Conservation (phyloP, 129 eudicot genomes). For the Helichrysum umbraculigerum region DNA sequence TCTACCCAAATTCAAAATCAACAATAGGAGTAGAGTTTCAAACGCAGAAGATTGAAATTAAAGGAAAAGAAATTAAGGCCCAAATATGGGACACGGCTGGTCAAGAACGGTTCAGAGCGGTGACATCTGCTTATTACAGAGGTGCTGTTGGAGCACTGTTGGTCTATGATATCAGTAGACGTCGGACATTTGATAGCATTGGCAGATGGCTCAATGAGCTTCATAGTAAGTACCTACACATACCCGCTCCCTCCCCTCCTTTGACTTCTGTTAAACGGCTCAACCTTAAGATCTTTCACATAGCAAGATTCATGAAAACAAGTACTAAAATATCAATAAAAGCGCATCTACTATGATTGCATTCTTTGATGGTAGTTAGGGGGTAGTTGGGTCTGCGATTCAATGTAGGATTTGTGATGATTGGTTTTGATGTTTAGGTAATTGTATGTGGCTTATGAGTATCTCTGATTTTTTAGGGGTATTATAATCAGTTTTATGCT, state of each 20-base stretch:
- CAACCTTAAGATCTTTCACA: background rate
- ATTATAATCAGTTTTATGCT: background rate
- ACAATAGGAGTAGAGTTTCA: conserved; percentile 95
- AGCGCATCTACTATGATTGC: background rate
- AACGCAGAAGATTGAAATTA: conserved; percentile 79
- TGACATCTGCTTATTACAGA: conserved; percentile 90
- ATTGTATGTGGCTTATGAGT: background rate
- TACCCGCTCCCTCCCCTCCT: background rate
- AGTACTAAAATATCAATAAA: background rate
- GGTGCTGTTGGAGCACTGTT: conserved; percentile 97
- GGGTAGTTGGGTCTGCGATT: background rate
- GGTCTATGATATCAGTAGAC: conserved; percentile 84
- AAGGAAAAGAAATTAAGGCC: conserved; percentile 90
- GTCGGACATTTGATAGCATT: conserved; percentile 79
- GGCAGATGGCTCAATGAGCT: conserved; percentile 97
- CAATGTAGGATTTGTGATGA: background rate
- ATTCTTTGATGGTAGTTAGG: background rate
- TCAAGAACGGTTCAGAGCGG: conserved; percentile 94
- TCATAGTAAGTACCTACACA: conserved; percentile 63
- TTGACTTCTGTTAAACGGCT: background rate
- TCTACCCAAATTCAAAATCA: conserved; percentile 84
- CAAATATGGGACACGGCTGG: conserved; percentile 99
- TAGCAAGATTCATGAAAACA: background rate
- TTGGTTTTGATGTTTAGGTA: background rate
- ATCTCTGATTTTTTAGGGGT: background rate